A percentile compares a stretch with the other conserved stretches of the same genome.
phyloP scores from a whole-genome alignment of 2,329 filamentous ascomycete genomes.

The Calonectria hawksworthii region DNA sequence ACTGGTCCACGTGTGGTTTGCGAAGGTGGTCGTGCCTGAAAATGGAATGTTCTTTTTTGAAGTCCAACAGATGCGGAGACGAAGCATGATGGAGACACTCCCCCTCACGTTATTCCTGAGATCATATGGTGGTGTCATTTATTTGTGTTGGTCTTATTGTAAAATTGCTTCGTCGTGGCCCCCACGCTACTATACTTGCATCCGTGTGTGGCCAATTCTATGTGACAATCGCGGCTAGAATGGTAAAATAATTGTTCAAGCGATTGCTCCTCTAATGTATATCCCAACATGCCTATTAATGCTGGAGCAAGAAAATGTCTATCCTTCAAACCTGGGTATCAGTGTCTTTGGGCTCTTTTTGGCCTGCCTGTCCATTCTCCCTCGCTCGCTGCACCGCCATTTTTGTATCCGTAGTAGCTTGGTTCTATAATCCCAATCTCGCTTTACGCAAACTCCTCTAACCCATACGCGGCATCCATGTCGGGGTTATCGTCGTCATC shows the following conservation, averaged over 20 bases:
- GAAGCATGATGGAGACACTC: neutral
- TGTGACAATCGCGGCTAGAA: neutral
- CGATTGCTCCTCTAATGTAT: neutral
- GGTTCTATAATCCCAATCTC: neutral
- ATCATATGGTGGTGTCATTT: neutral
- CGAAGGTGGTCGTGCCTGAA: neutral
- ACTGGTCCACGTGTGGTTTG: neutral
- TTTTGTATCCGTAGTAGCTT: neutral
- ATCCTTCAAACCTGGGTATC: slow-evolving; percentile 19
- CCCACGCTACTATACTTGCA: neutral
- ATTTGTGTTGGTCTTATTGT: neutral
- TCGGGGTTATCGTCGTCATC: slow-evolving; percentile 55
- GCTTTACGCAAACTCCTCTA: slow-evolving; percentile 42
- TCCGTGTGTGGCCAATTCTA: neutral
- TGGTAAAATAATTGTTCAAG: neutral
- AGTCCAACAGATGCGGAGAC: neutral
- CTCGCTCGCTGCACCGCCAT: neutral
- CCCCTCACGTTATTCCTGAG: neutral
- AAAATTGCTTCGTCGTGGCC: neutral
- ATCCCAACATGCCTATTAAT: neutral
- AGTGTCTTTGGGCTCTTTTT: neutral
- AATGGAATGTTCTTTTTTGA: neutral
- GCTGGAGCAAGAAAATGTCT: slow-evolving; percentile 2
- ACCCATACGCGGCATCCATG: slow-evolving; percentile 54
- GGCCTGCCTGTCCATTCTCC: neutral